Percentiles rank a stretch among this genome's conserved stretches.
Conservation (phyloP, 2,329 filamentous ascomycete species). For the Hymenoscyphus occultus region DNA sequence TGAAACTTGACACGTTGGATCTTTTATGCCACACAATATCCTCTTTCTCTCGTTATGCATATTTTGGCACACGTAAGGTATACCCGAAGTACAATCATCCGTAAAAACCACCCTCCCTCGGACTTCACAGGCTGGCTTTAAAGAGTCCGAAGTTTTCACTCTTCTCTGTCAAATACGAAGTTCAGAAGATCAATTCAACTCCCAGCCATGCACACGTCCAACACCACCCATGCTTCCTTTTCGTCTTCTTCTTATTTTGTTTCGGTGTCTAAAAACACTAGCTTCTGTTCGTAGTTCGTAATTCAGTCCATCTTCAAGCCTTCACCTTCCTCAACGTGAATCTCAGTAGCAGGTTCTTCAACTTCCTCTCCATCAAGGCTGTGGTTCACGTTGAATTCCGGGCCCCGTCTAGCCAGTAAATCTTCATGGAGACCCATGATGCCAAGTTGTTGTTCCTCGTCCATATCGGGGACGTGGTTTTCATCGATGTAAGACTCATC, state of each 20-base stretch:
- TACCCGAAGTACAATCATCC: too few relatives aligned
- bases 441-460: constrained; percentile 24
- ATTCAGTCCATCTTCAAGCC: constrained; percentile 29
- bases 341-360: constrained; percentile 34
- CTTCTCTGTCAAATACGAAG: background rate
- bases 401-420: constrained; percentile 17
- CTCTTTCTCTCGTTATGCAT: too few relatives aligned
- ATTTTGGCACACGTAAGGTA: too few relatives aligned
- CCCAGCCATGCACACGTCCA: background rate
- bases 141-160: background rate
- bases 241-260: background rate
- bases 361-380: constrained; percentile 25
- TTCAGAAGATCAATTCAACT: background rate
- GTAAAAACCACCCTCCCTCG: too few relatives aligned
- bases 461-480: constrained; percentile 31
- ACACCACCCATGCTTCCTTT: background rate
- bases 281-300: background rate
- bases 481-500: constrained; percentile 25
- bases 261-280: background rate
- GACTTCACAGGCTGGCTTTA: too few relatives aligned
- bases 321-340: constrained; percentile 35
- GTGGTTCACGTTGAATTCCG: constrained; percentile 7
- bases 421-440: constrained; percentile 22
- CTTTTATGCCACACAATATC: too few relatives aligned
- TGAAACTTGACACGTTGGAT: too few relatives aligned